phyloP scores from a whole-genome alignment of 306 rosid species.

The Canavalia gladiata region DNA sequence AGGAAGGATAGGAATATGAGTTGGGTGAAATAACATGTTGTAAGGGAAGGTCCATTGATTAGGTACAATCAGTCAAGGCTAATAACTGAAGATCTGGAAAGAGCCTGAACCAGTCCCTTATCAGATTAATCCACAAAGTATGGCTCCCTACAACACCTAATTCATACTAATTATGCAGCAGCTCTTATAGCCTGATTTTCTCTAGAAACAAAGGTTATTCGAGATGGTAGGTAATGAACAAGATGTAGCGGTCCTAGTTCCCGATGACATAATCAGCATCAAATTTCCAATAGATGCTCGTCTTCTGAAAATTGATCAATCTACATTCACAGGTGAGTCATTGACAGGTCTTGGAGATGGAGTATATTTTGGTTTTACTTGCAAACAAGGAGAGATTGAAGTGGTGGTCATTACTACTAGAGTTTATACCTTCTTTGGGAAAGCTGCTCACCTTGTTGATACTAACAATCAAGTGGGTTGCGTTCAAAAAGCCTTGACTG shows the following conservation, averaged over 20 bases:
- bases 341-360: conserved; percentile 97
- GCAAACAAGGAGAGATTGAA: conserved; percentile 99
- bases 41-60: no score
- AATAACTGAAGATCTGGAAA: no score
- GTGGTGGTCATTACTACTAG: conserved; percentile 98
- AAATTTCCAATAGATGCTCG: conserved; percentile 97
- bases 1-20: no score
- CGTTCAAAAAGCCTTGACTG: conserved; percentile 97
- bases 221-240: conserved; percentile 94
- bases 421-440: conserved; percentile 96
- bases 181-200: conserved; percentile 99
- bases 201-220: conserved; percentile 95
- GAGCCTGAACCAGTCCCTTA: no score
- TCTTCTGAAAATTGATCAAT: conserved; percentile 97
- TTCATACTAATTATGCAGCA: conserved; percentile 57
- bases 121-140: no score
- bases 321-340: conserved; percentile 97
- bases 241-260: conserved; percentile 85
- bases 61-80: no score
- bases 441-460: conserved; percentile 99
- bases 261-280: conserved; percentile 89
- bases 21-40: no score
- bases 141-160: no score
- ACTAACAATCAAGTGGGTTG: conserved; percentile 97
- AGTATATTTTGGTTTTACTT: conserved; percentile 95